Conservation (phyloP, 148 eudicot species). For the Polygonum maritimum region DNA sequence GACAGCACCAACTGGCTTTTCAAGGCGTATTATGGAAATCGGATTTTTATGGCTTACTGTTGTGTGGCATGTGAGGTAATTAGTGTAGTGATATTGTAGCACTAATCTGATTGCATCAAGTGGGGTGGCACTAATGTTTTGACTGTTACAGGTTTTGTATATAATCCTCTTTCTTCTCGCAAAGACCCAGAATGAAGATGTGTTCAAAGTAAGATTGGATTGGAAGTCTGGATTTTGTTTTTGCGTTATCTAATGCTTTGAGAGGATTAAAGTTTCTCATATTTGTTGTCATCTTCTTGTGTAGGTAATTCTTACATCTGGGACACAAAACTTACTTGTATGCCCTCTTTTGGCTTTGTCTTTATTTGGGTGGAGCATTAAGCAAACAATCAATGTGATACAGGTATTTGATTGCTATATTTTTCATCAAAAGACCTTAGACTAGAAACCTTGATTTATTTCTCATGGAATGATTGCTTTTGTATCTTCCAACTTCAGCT, state of each 20-base stretch:
- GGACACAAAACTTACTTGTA: conserved; percentile 39
- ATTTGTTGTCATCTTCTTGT: not conserved
- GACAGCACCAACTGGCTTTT: conserved; percentile 91
- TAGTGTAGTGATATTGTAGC: not conserved
- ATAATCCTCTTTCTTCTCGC: conserved; percentile 79
- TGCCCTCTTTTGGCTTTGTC: conserved; percentile 38
- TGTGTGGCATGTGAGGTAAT: conserved; percentile 95
- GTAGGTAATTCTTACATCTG: conserved; percentile 56
- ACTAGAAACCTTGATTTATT: not conserved
- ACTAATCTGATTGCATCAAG: not conserved
- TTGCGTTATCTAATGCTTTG: not conserved
- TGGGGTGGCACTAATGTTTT: not conserved
- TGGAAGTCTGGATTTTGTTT: not conserved
- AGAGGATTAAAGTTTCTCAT: conserved; percentile 4
- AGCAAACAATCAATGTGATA: conserved; percentile 73
- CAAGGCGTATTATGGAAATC: conserved; percentile 70
- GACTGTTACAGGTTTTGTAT: conserved; percentile 60
- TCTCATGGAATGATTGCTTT: not conserved
- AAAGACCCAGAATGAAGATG: conserved; percentile 44
- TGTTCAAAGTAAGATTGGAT: conserved; percentile 43
- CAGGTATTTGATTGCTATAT: conserved; percentile 44
- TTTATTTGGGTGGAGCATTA: conserved; percentile 72
- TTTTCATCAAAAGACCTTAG: not conserved
- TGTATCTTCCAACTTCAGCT: conserved; percentile 33
- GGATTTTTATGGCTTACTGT: conserved; percentile 88